Evolutionary conservation across 179 eudicot genomes (phyloP).

Genomic region (Beta macrorhiza): DNA sequence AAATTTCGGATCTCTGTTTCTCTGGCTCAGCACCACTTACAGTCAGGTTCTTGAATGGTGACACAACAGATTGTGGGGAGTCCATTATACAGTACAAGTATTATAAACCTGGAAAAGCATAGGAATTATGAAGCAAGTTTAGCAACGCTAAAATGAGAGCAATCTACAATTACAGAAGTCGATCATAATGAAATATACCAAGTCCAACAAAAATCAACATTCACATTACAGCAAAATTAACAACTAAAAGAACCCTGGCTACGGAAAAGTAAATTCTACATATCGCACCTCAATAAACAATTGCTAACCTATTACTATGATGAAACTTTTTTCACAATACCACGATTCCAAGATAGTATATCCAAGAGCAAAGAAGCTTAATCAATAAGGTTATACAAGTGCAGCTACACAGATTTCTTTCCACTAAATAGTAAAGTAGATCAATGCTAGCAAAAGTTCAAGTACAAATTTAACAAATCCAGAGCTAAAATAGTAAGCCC

Average conservation of each 20-base stretch:
- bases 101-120: slow-evolving; percentile 41
- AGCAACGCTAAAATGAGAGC: background rate
- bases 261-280: slow-evolving; percentile 1
- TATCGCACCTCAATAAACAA: background rate
- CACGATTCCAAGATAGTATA: background rate
- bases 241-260: background rate
- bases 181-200: slow-evolving; percentile 5
- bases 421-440: background rate
- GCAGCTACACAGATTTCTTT: background rate
- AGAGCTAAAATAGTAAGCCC: background rate
- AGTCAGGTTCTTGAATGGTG: slow-evolving; percentile 70
- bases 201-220: slow-evolving; percentile 1
- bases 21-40: slow-evolving; percentile 53
- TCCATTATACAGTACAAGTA: slow-evolving; percentile 47
- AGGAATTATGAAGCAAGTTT: background rate
- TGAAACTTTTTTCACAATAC: background rate
- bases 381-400: background rate
- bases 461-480: slow-evolving; percentile 8
- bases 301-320: no score
- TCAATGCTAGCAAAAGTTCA: background rate
- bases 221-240: slow-evolving; percentile 15
- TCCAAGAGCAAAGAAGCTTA: background rate
- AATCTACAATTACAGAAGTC: background rate
- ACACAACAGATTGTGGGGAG: slow-evolving; percentile 88
- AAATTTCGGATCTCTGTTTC: slow-evolving; percentile 46